Evolutionary conservation across 163 green algal genomes (phyloP), one percentile per base, ranked within the genome.

Genomic region (Chloroidium sp.): DNA sequence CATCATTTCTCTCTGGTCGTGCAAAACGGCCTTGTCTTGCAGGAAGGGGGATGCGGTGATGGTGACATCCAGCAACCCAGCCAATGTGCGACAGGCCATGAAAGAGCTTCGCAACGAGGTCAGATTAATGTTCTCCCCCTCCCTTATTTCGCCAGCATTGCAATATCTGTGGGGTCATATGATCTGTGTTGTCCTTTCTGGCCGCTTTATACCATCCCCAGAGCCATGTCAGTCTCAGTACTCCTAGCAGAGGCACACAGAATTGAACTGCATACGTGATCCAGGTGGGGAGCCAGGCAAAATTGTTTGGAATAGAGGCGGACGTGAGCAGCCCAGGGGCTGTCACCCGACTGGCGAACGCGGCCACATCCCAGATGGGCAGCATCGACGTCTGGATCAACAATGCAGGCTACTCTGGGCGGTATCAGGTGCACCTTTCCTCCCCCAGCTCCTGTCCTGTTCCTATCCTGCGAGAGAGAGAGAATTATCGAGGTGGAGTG

Each of bases 341-440:
- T 13, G 88, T 95, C n/a, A 76, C 79, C 2, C 78, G 62, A 0
- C 87, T 95, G 61, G 84, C 82, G 61, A 75, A 77, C 4, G 77
- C 60, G 8, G 87, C 88, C 12, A 2, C 76, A 36, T 61, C 62
- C 1, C 69, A 75, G 61, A 78, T 93, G 80, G 90, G 91, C 74
- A 62, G 75, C 2, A 80, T 94, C 2, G 92, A 97, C 77, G 90
- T 93, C n/a, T 95, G 91, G 93, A 88, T 97, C 78, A 95, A 94
- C 90, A 97, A 97, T 67, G 93, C 93, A 0, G 92, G 88, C 79
- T 88, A 89, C 85, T 87, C 79, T 4, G 90, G 92, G 77, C 85
- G 79, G 69, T 94, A 91, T 85, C 85, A 92, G 84, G 86, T 36
- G 36, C 36, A 36, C 36, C 36, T 36, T 36, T 36, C 36, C 36